Conservation (phyloP, 352 stramenopile species). For the Globisporangium rhizosaccharum region DNA sequence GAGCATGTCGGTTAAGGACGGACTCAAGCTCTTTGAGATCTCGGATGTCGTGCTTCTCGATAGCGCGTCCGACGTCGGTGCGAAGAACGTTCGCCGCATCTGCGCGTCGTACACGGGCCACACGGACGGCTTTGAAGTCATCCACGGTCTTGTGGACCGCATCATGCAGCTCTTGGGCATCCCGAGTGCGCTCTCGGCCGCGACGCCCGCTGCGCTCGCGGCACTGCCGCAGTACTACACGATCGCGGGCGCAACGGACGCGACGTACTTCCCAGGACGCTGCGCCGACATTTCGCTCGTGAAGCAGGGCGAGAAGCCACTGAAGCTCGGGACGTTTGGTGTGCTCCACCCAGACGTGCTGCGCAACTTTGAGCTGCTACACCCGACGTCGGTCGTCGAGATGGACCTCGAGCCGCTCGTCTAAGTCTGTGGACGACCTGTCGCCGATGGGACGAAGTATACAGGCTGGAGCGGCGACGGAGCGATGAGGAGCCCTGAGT, state of each 20-base stretch:
- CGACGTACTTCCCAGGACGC: constrained; percentile 95
- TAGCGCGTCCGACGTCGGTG: constrained; percentile 89
- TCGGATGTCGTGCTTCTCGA: constrained; percentile 98
- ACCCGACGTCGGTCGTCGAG: constrained; percentile 96
- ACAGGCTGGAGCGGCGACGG: too few relatives aligned
- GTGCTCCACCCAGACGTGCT: constrained; percentile 98
- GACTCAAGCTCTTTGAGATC: constrained; percentile 99
- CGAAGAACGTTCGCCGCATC: constrained; percentile 94
- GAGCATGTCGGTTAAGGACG: constrained; percentile 93
- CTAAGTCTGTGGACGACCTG: constrained; percentile 34
- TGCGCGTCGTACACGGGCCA: constrained; percentile 96
- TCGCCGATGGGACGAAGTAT: too few relatives aligned
- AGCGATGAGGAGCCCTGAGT: too few relatives aligned
- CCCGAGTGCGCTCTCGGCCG: constrained; percentile 58
- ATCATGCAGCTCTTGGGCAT: constrained; percentile 98
- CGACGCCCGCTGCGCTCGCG: constrained; percentile 33
- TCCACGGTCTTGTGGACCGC: constrained; percentile 98
- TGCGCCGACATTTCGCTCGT: constrained; percentile 94
- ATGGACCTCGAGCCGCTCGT: constrained; percentile 97
- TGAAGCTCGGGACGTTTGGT: constrained; percentile 94
- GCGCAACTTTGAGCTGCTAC: constrained; percentile 96
- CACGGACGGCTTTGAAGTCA: constrained; percentile 98
- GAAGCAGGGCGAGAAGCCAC: constrained; percentile 53
- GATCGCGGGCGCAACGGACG: constrained; percentile 52
- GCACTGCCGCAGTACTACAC: constrained; percentile 82